These are phyloP conservation scores for Saccharomycopsis sp. DNA, from an alignment of 805 yeast genomes.

Conservation along the genomic window DNA sequence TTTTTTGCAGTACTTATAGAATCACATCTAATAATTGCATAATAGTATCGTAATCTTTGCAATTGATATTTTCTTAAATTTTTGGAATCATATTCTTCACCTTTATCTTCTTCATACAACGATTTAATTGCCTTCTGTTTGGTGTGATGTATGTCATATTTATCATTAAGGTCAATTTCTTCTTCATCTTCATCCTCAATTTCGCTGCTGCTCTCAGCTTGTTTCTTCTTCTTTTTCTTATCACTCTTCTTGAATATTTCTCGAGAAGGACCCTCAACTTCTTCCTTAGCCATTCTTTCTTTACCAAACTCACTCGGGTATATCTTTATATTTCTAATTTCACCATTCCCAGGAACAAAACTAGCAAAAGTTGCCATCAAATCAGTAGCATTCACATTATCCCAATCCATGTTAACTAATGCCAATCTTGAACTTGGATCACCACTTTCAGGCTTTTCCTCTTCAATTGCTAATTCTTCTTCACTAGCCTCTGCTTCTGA, in stretches of 20 bases:
- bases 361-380: constrained; percentile 82
- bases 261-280: constrained; percentile 84
- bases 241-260: constrained; percentile 59
- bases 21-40: constrained; percentile 86
- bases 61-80: constrained; percentile 84
- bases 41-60: constrained; percentile 86
- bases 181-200: constrained; percentile 34
- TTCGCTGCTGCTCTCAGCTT: constrained; percentile 33
- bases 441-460: constrained; percentile 67
- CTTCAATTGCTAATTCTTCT: constrained; percentile 50
- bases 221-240: constrained; percentile 30
- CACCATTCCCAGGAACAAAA: constrained; percentile 60
- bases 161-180: constrained; percentile 22
- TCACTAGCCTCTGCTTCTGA: constrained; percentile 37
- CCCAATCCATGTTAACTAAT: constrained; percentile 97
- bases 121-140: constrained; percentile 59
- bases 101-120: constrained; percentile 73
- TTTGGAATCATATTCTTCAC: constrained; percentile 75
- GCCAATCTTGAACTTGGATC: constrained; percentile 82
- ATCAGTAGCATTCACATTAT: constrained; percentile 80
- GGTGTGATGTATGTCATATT: constrained; percentile 24
- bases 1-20: constrained; percentile 58
- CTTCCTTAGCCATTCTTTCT: constrained; percentile 84
- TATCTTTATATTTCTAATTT: constrained; percentile 59
- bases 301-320: constrained; percentile 92